Base-by-base conservation (phyloP, 495 filamentous ascomycete genomes). In the Xylaria scruposa region DNA sequence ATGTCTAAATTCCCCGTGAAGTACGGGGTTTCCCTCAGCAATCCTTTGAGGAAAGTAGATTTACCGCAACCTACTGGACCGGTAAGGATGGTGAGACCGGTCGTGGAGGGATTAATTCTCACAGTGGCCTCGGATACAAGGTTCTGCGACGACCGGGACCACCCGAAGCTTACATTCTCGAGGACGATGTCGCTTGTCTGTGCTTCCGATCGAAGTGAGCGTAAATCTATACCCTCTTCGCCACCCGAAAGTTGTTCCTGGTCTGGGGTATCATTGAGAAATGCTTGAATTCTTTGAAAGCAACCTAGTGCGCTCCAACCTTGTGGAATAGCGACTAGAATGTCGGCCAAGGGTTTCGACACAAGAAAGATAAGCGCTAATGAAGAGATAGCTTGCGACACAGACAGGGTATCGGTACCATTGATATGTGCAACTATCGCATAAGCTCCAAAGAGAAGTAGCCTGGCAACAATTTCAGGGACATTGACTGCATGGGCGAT, bases 11-110 rank as follows among this genome's bases (percentile, higher is more conserved):
- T 17, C 7, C 64, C 64, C 31, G 8, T 31, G 33, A 13, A 54
- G 31, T 53, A 54, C 1, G 64, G 31, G 0, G 56, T 78, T 73
- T 29, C 83, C 81, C 8, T 82, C 81, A 21, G 80, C 83, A 64
- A 53, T 7, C 75, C 75, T 33, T 78, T 77, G 4, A 81, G 67
- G 17, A 82, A 67, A 2, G 75, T 77, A n/a, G 79, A 80, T 59
- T 81, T 81, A 0, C 79, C 80, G 36, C 76, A 72, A 8, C 78
- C 80, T 13, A 82, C 76, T 15, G 77, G 72, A 10, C 80, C 81
- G 33, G 79, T 68, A 31, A 83, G 51, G 2, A 72, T 68, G 15
- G 76, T 54, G 7, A 80, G 47, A 19, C 40, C 40, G 17, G 53
- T 51, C 29, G 49, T 10, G 3, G 67, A 49, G 26, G 53, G 10